Conservation (phyloP, 345 rosid genomes). For the Acer saccharum region DNA sequence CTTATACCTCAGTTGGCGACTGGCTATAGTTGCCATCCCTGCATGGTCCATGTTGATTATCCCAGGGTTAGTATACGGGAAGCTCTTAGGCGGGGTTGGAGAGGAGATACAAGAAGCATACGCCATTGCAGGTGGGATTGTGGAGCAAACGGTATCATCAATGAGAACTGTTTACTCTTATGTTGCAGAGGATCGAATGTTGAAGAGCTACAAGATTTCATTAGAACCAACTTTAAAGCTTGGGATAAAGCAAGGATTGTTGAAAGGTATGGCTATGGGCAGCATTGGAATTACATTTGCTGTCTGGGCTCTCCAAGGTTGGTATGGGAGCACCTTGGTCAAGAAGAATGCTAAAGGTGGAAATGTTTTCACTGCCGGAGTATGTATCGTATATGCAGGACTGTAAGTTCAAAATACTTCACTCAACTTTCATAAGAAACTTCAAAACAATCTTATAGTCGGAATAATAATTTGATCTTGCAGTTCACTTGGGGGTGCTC, state of each 20-base stretch:
- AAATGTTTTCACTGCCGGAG: conserved; percentile 23
- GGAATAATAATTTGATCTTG: conserved; percentile 1
- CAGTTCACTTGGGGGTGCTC: conserved; percentile 30
- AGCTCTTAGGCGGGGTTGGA: conserved; percentile 19
- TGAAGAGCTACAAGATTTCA: conserved; percentile 15
- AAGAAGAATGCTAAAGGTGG: conserved; percentile 24
- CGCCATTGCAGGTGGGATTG: conserved; percentile 16
- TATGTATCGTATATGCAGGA: conserved; percentile 23
- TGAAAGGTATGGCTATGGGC: conserved; percentile 34
- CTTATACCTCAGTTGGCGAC: conserved; percentile 23
- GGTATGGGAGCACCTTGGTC: conserved; percentile 30
- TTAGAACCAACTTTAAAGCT: conserved; percentile 23
- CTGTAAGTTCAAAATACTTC: conserved; percentile 19
- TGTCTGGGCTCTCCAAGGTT: conserved; percentile 33
- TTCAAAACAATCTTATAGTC: not conserved
- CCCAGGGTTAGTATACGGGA: conserved; percentile 26
- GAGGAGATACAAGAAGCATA: conserved; percentile 23
- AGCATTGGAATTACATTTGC: conserved; percentile 23
- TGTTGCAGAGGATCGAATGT: conserved; percentile 23
- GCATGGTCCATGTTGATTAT: conserved; percentile 15
- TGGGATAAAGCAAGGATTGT: conserved; percentile 30
- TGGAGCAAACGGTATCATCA: conserved; percentile 19
- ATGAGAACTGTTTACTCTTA: conserved; percentile 31
- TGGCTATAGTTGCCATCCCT: conserved; percentile 22
- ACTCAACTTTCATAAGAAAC: not conserved